phyloP scores from a whole-genome alignment of 495 filamentous ascomycete species.

The Penicillium nucicola region DNA sequence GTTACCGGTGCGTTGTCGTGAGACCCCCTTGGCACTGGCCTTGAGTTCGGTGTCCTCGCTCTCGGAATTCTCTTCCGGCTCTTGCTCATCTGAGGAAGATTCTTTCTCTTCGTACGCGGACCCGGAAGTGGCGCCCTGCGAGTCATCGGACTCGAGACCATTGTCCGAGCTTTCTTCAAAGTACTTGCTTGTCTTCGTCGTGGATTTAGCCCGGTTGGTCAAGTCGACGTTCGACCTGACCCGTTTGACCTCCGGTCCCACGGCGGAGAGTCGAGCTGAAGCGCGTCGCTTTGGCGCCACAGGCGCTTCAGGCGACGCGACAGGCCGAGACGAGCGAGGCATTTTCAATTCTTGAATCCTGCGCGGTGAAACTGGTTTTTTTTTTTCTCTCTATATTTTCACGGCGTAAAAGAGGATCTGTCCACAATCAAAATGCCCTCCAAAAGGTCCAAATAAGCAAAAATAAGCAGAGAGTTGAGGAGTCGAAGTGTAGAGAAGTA shows the following conservation, averaged over 20 bases:
- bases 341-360: constrained; percentile 16
- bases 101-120: constrained; percentile 28
- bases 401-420: background rate
- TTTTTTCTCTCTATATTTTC: constrained; percentile 1
- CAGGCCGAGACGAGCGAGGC: constrained; percentile 43
- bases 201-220: constrained; percentile 36
- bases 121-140: constrained; percentile 18
- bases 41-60: constrained; percentile 21
- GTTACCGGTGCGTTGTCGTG: background rate
- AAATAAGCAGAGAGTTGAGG: background rate
- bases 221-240: constrained; percentile 44
- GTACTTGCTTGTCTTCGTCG: constrained; percentile 57
- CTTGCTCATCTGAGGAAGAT: constrained; percentile 15
- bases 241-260: constrained; percentile 33
- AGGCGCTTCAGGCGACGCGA: constrained; percentile 33
- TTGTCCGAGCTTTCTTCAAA: constrained; percentile 42
- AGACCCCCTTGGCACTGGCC: constrained; percentile 13
- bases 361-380: background rate
- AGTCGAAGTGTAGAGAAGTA: background rate
- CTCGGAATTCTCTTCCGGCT: constrained; percentile 16
- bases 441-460: background rate
- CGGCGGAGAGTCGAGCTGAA: constrained; percentile 31
- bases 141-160: constrained; percentile 22
- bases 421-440: background rate
- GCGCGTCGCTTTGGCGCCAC: constrained; percentile 39